Conservation (phyloP, 106 monocot species). For the Platanthera guangdongensis region DNA sequence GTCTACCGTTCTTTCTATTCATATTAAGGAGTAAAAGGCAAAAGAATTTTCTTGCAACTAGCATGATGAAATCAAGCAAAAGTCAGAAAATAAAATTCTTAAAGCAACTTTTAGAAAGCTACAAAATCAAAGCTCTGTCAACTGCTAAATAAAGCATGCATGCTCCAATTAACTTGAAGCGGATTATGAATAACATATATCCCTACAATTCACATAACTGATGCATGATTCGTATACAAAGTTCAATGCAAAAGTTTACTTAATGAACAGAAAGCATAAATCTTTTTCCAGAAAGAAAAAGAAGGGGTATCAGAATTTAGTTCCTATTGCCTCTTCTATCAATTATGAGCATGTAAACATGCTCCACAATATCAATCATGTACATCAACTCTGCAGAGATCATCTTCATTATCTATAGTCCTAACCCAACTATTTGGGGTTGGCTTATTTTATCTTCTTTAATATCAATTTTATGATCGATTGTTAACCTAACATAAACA, state of each 20-base stretch:
- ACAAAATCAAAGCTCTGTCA: background rate
- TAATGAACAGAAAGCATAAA: slow-evolving; percentile 1
- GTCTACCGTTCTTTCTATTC: background rate
- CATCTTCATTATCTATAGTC: too few relatives aligned
- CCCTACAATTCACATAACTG: background rate
- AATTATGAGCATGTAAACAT: background rate
- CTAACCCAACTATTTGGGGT: too few relatives aligned
- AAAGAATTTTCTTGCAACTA: background rate
- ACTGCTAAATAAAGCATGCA: background rate
- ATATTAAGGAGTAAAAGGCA: background rate
- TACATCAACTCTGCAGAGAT: background rate
- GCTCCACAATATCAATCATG: background rate
- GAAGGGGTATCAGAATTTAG: background rate
- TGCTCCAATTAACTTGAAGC: background rate
- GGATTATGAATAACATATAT: background rate
- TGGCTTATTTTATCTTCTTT: too few relatives aligned
- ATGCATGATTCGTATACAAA: background rate
- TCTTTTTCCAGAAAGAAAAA: background rate
- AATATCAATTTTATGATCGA: too few relatives aligned
- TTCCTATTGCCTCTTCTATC: background rate
- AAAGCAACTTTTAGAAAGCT: background rate
- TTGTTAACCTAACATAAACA: too few relatives aligned
- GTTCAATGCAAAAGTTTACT: background rate
- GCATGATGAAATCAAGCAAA: background rate
- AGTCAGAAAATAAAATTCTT: background rate